phyloP scores from a whole-genome alignment of 331 rosid genomes.

The Malus hybrid region DNA sequence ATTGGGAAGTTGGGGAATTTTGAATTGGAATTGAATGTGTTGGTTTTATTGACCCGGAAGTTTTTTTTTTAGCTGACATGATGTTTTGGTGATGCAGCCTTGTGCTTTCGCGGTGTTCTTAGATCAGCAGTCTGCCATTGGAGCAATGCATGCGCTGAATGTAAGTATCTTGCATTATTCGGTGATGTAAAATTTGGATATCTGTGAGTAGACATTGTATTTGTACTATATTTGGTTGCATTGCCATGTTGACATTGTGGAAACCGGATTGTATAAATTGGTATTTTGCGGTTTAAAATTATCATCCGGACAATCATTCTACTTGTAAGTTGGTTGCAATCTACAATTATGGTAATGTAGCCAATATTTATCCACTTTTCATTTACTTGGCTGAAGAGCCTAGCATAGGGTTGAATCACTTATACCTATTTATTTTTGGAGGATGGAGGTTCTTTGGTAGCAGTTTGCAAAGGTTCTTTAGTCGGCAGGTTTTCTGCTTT shows the following conservation, averaged over 20 bases:
- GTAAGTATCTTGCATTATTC: constrained; percentile 32
- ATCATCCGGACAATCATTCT: neutral
- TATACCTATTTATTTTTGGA: neutral
- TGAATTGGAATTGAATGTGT: neutral
- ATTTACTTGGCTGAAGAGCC: neutral
- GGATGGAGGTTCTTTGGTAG: neutral
- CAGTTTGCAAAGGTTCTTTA: neutral
- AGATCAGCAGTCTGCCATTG: constrained; percentile 74
- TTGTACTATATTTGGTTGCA: neutral
- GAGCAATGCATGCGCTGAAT: constrained; percentile 80
- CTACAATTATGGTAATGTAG: neutral
- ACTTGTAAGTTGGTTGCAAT: neutral
- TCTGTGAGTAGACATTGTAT: neutral
- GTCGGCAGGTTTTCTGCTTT: neutral
- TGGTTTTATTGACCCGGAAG: neutral
- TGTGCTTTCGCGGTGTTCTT: constrained; percentile 89
- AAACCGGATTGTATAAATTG: too few relatives aligned
- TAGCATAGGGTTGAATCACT: neutral
- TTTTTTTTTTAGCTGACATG: neutral
- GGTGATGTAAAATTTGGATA: neutral
- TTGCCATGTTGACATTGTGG: neutral
- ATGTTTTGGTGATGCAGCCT: constrained; percentile 40
- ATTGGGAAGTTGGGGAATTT: neutral
- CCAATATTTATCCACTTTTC: neutral
- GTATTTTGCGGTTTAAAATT: neutral